Evolutionary conservation across 208 protist genomes (phyloP).

Genomic region (Trypanosoma avium): DNA sequence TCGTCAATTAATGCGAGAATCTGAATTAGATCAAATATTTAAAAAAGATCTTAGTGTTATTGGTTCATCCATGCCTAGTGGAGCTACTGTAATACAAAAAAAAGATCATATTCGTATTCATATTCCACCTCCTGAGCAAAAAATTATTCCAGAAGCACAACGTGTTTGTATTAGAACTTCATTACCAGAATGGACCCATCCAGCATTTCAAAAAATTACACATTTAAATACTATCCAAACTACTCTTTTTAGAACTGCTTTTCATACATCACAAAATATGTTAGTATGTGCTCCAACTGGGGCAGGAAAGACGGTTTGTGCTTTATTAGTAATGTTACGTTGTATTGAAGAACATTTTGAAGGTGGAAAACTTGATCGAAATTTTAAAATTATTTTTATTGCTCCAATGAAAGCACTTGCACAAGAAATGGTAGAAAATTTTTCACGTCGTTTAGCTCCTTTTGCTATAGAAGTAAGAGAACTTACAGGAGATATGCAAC

Average conservation of each 20-base stretch:
- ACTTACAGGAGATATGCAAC: conserved; percentile 99
- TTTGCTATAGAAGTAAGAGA: conserved; percentile 94
- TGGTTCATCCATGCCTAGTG: conserved; percentile 62
- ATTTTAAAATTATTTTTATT: conserved; percentile 99
- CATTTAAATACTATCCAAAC: conserved; percentile 97
- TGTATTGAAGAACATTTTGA: conserved; percentile 92
- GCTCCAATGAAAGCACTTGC: conserved; percentile 99
- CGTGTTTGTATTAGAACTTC: conserved; percentile 78
- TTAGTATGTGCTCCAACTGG: conserved; percentile 99
- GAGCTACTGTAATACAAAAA: conserved; percentile 66
- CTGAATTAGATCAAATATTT: conserved; percentile 85
- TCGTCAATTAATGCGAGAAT: conserved; percentile 80
- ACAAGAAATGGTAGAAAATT: conserved; percentile 97
- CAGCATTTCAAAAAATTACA: conserved; percentile 88
- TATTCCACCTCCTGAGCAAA: conserved; percentile 74
- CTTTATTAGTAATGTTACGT: conserved; percentile 96
- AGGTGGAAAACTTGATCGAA: conserved; percentile 75
- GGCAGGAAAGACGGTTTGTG: conserved; percentile 98
- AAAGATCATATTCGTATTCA: conserved; percentile 75
- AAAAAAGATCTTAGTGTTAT: conserved; percentile 76
- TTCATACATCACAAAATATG: conserved; percentile 98
- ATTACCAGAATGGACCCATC: conserved; percentile 88
- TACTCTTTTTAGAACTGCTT: conserved; percentile 95
- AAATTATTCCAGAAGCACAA: conserved; percentile 69
- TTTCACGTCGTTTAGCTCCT: conserved; percentile 88